Evolutionary conservation across 2,329 filamentous ascomycete species (phyloP).

Genomic region (Penicillium sp.): DNA sequence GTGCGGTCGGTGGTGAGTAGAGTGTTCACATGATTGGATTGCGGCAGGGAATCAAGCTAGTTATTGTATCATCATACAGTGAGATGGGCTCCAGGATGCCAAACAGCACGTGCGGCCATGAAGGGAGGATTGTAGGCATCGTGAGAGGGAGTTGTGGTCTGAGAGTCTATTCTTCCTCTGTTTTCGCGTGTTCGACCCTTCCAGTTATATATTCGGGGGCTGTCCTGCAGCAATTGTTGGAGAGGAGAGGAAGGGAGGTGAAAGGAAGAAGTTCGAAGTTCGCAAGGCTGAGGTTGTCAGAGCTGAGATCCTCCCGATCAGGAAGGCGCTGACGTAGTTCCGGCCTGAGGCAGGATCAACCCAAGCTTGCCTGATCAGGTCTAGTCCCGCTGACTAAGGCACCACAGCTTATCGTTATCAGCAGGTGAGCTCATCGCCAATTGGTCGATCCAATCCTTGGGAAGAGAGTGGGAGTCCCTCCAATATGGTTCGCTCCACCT

Average conservation of each 20-base stretch:
- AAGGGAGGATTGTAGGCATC: conserved; percentile 59
- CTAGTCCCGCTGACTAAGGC: background rate
- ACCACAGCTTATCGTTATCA: background rate
- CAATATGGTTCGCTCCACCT: background rate
- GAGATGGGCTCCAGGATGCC: conserved; percentile 71
- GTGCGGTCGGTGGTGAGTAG: conserved; percentile 10
- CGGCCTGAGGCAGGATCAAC: background rate
- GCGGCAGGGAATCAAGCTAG: background rate
- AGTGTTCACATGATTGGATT: conserved; percentile 17
- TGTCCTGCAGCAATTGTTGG: background rate
- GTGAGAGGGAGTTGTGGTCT: too few relatives aligned
- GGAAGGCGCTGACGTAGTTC: background rate
- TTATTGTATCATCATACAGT: conserved; percentile 54
- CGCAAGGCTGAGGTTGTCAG: too few relatives aligned
- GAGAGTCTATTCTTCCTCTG: too few relatives aligned
- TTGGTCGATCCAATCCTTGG: background rate
- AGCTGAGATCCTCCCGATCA: background rate
- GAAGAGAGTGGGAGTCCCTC: background rate
- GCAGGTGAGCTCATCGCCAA: background rate
- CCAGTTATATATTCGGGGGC: too few relatives aligned
- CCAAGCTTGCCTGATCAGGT: background rate
- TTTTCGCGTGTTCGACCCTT: too few relatives aligned
- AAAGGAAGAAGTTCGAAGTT: background rate
- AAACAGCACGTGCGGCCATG: conserved; percentile 68
- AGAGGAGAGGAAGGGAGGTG: background rate